Evolutionary conservation across 2,329 filamentous ascomycete genomes (phyloP).

Genomic region (Monosporascus sp.): DNA sequence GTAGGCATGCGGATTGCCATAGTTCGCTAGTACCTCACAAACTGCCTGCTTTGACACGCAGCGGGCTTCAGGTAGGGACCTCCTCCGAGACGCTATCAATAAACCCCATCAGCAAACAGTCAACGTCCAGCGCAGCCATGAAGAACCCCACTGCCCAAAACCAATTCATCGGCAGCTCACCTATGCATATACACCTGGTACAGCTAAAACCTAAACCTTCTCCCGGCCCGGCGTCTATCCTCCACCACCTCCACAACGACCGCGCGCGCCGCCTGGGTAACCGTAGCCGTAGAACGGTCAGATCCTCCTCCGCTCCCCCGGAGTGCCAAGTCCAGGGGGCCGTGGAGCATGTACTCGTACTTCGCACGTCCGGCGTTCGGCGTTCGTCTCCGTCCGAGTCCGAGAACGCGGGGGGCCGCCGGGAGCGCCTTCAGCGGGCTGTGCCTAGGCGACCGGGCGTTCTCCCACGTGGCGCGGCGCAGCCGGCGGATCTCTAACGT

Average conservation of each 20-base stretch:
- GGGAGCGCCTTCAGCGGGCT: conserved; percentile 37
- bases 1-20: too few relatives aligned
- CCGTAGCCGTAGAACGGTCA: neutral
- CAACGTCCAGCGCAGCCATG: neutral
- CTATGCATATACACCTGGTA: conserved; percentile 29
- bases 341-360: conserved; percentile 30
- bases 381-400: conserved; percentile 5
- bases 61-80: too few relatives aligned
- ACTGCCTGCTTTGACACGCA: too few relatives aligned
- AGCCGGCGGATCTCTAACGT: conserved; percentile 34
- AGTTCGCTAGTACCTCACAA: too few relatives aligned
- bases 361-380: neutral
- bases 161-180: conserved; percentile 5
- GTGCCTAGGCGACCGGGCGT: conserved; percentile 34
- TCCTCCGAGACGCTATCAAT: too few relatives aligned
- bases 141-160: neutral
- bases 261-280: conserved; percentile 27
- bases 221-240: conserved; percentile 9
- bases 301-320: conserved; percentile 13
- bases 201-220: conserved; percentile 19
- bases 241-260: conserved; percentile 18
- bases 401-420: conserved; percentile 10
- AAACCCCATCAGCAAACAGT: neutral
- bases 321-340: conserved; percentile 17
- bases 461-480: conserved; percentile 38